phyloP scores from a whole-genome alignment of 805 yeast species.

The Tetrapisispora phaffii region DNA sequence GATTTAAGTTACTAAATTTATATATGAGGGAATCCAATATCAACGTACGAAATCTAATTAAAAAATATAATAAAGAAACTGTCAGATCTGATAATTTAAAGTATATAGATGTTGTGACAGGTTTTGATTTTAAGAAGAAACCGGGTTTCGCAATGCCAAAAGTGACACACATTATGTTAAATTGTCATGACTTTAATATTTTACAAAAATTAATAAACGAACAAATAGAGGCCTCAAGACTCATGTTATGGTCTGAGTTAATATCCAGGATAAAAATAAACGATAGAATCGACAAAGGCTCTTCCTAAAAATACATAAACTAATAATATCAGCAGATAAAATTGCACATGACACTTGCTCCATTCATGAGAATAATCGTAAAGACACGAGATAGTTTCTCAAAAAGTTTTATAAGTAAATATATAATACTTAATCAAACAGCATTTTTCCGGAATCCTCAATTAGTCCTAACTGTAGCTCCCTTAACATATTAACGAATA shows the following conservation, averaged over 20 bases:
- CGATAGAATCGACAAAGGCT: neutral
- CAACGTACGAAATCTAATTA: constrained; percentile 6
- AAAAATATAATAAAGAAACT: constrained; percentile 6
- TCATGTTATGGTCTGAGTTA: constrained; percentile 12
- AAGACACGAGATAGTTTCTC: too few species aligned
- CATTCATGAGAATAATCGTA: too few species aligned
- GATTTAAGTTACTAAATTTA: constrained; percentile 7
- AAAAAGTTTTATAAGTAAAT: too few species aligned
- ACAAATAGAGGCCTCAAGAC: constrained; percentile 4
- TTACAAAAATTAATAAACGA: constrained; percentile 3
- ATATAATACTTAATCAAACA: too few species aligned
- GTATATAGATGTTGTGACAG: constrained; percentile 20
- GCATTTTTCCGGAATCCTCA: too few species aligned
- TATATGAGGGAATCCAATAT: neutral
- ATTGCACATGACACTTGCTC: too few species aligned
- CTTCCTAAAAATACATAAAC: too few species aligned
- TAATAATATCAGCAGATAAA: too few species aligned
- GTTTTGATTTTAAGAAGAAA: constrained; percentile 20
- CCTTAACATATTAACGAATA: too few species aligned
- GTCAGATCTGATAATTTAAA: constrained; percentile 7
- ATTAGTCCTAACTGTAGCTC: too few species aligned
- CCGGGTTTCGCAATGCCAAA: constrained; percentile 21
- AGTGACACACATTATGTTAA: constrained; percentile 13
- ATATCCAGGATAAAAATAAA: neutral
- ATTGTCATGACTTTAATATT: constrained; percentile 6